Evolutionary conservation across 139 green algal species (phyloP), one percentile per base, ranked within the genome.

Genomic region (Micractinium sp.): DNA sequence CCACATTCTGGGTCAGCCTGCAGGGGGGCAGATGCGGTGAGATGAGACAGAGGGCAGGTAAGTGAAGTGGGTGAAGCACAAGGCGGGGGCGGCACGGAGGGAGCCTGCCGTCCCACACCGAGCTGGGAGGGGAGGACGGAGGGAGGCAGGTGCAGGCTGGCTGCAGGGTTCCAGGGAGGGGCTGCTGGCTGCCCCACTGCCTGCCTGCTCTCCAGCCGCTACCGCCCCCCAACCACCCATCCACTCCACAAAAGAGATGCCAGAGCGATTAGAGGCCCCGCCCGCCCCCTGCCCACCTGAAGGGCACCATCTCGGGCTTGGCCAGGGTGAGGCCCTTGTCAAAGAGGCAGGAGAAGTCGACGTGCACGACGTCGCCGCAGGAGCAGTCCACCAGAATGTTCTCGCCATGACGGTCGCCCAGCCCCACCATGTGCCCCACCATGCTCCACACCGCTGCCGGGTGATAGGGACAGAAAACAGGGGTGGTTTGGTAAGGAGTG

Each of bases 321-420:
- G 94, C 93, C 38, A 98, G 91, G 33, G 92, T 93, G 41, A 98
- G 91, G 4, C 94, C 96, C 84, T 92, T 93, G 93, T 99, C 97
- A 90, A 99, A 99, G 0, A 99, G 93, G 94, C 96, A 99, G 33
- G 94, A 95, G 92, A 99, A 99, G 94, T 99, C 98, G 2, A 99
- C 94, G 80, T 99, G 97, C 71, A 99, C 93, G 16, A 82, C 85
- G 38, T 95, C 93, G 18, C 93, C 92, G 0, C 75, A 81, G 20
- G 53, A 38, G 1, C 39, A 81, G 90, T 98, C 93, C 33, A 99
- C 87, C 92, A 99, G 94, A 23, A 99, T 94, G 94, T 99, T 99
- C 90, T 99, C 98, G 2, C 96, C 95, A 86, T 99, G 98, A 12
- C 98, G 85, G 92, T 99, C 97, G 14, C 97, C 97, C 79, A 98